Evolutionary conservation across 441 rosid genomes (phyloP).

Genomic region (Lepidium campestre): DNA sequence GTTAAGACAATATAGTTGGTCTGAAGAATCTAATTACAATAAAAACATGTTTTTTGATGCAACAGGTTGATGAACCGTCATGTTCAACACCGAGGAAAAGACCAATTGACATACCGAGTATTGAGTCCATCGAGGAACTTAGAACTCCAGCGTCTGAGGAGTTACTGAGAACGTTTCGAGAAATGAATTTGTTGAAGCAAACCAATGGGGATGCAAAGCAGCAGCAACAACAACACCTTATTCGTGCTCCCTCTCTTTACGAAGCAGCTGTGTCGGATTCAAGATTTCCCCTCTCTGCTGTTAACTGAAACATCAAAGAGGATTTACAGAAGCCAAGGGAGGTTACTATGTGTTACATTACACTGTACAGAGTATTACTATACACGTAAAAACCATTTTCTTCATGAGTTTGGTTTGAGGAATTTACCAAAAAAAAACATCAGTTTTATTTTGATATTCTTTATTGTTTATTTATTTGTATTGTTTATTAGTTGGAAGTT

Average conservation of each 20-base stretch:
- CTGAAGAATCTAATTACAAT: neutral
- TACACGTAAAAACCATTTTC: neutral
- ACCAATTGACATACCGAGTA: slow-evolving; percentile 65
- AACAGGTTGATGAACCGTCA: slow-evolving; percentile 90
- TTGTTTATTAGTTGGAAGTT: slow-evolving; percentile 5
- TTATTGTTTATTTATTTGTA: slow-evolving; percentile 24
- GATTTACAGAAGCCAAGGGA: neutral
- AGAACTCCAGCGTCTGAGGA: slow-evolving; percentile 89
- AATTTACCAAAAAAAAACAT: neutral
- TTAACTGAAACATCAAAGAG: slow-evolving; percentile 37
- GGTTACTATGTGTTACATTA: neutral
- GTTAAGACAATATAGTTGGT: neutral
- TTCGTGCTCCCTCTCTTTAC: slow-evolving; percentile 33
- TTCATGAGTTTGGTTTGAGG: slow-evolving; percentile 12
- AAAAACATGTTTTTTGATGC: neutral
- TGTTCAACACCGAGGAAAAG: slow-evolving; percentile 92
- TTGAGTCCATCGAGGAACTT: slow-evolving; percentile 82
- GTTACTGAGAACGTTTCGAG: slow-evolving; percentile 67
- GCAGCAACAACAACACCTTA: slow-evolving; percentile 34
- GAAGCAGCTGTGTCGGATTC: slow-evolving; percentile 77
- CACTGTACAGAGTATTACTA: slow-evolving; percentile 21
- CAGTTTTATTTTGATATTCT: slow-evolving; percentile 11
- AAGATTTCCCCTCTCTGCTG: slow-evolving; percentile 85
- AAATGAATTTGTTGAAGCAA: slow-evolving; percentile 49
- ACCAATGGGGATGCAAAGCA: slow-evolving; percentile 72